These are phyloP conservation scores for Ochetophila trinervis DNA, from an alignment of 306 rosid species.

Conservation along the genomic window DNA sequence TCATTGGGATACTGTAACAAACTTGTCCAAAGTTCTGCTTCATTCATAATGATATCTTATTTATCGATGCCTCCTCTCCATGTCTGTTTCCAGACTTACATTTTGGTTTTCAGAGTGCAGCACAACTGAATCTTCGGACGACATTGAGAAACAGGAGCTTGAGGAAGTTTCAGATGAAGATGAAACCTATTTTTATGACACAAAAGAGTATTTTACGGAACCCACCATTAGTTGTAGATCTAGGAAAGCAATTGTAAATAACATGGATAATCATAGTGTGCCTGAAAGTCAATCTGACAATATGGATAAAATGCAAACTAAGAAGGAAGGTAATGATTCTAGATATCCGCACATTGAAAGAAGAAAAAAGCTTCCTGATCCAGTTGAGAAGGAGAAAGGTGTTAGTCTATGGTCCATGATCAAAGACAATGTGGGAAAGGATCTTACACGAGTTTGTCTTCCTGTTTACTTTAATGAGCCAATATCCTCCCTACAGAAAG, in stretches of 20 bases:
- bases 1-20: neutral
- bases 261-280: slow-evolving; percentile 29
- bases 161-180: slow-evolving; percentile 93
- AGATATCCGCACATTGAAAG: slow-evolving; percentile 51
- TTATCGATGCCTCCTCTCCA: neutral
- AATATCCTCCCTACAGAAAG: slow-evolving; percentile 92
- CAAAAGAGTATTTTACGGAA: slow-evolving; percentile 67
- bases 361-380: slow-evolving; percentile 83
- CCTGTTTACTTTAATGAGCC: slow-evolving; percentile 99
- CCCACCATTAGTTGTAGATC: slow-evolving; percentile 45
- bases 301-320: slow-evolving; percentile 38
- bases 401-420: slow-evolving; percentile 98
- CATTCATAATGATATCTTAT: neutral
- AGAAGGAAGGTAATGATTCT: slow-evolving; percentile 30
- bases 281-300: slow-evolving; percentile 34
- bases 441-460: slow-evolving; percentile 90
- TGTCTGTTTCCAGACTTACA: slow-evolving; percentile 14
- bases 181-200: slow-evolving; percentile 66
- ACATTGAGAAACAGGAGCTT: slow-evolving; percentile 82
- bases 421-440: slow-evolving; percentile 98
- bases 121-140: slow-evolving; percentile 89
- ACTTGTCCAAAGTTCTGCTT: neutral
- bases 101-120: slow-evolving; percentile 70
- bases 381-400: slow-evolving; percentile 92
- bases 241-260: slow-evolving; percentile 31